These are phyloP conservation scores for Xylaria sp. DNA, from an alignment of 2,329 filamentous ascomycete species.

Conservation along the genomic window DNA sequence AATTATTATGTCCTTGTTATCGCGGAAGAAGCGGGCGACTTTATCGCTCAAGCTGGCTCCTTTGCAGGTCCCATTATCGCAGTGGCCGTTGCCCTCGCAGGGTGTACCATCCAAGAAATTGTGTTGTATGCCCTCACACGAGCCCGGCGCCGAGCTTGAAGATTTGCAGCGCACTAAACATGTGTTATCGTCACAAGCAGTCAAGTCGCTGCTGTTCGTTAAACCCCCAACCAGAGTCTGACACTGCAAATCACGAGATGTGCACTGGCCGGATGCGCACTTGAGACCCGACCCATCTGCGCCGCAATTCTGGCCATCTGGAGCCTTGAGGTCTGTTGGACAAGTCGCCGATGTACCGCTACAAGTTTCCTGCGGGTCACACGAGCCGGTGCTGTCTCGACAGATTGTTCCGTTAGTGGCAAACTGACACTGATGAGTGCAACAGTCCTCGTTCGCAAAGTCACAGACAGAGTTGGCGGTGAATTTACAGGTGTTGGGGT, in stretches of 20 bases:
- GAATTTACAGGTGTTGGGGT: constrained; percentile 89
- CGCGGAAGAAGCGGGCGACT: constrained; percentile 78
- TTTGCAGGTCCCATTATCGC: constrained; percentile 80
- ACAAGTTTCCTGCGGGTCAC: constrained; percentile 88
- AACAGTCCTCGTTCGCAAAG: constrained; percentile 84
- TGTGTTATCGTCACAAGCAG: constrained; percentile 77
- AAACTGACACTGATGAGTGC: constrained; percentile 73
- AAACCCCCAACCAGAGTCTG: constrained; percentile 82
- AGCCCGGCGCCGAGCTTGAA: constrained; percentile 71
- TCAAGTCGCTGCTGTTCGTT: constrained; percentile 79
- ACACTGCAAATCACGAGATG: constrained; percentile 90
- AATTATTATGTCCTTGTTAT: constrained; percentile 85
- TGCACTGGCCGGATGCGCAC: constrained; percentile 95
- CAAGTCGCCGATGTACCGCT: constrained; percentile 78
- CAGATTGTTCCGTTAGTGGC: constrained; percentile 77
- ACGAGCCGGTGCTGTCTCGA: constrained; percentile 79
- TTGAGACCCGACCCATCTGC: constrained; percentile 68
- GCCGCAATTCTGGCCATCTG: constrained; percentile 80
- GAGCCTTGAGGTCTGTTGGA: constrained; percentile 74
- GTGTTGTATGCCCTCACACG: constrained; percentile 82
- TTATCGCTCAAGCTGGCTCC: constrained; percentile 76
- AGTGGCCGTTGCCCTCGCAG: constrained; percentile 83
- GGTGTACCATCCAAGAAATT: constrained; percentile 93
- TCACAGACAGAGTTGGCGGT: constrained; percentile 80
- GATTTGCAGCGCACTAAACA: constrained; percentile 83